A percentile compares a stretch with the other conserved stretches of the same genome.
phyloP scores from a whole-genome alignment of 768 basidiomycete species.

The Naganishia antarctica region DNA sequence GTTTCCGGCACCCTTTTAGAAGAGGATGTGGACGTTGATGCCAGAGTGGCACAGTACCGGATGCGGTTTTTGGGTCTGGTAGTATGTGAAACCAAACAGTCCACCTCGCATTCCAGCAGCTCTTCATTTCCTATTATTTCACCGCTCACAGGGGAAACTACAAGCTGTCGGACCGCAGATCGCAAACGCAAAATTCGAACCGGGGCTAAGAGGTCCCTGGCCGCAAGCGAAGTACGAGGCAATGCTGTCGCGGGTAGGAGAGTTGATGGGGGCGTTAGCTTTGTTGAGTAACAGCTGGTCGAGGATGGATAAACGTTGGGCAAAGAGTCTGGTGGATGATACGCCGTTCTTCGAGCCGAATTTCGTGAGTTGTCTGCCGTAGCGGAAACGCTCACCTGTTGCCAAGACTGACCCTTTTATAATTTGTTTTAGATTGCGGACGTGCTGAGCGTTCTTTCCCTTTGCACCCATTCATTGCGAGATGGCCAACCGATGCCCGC shows the following conservation, averaged over 20 bases:
- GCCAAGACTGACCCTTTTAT: too few species aligned
- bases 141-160: constrained; percentile 11
- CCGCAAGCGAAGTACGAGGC: constrained; percentile 54
- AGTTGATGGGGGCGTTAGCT: constrained; percentile 51
- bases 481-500: constrained; percentile 39
- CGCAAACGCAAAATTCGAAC: constrained; percentile 26
- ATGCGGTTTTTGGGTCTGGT: constrained; percentile 38
- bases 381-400: too few species aligned
- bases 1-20: constrained; percentile 26
- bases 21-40: constrained; percentile 34
- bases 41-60: constrained; percentile 32
- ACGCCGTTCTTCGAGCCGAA: constrained; percentile 58
- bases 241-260: constrained; percentile 51
- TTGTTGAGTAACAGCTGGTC: constrained; percentile 51
- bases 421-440: constrained; percentile 42
- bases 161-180: constrained; percentile 23
- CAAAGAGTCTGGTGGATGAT: constrained; percentile 51
- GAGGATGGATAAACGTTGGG: constrained; percentile 53
- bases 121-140: neutral
- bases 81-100: too few species aligned
- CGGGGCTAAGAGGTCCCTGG: constrained; percentile 54
- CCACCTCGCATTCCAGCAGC: too few species aligned
- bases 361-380: constrained; percentile 51
- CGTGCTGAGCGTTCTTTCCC: constrained; percentile 36
- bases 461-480: constrained; percentile 36